phyloP scores from a whole-genome alignment of 306 rosid species.

The Ziziphus jujuba region DNA sequence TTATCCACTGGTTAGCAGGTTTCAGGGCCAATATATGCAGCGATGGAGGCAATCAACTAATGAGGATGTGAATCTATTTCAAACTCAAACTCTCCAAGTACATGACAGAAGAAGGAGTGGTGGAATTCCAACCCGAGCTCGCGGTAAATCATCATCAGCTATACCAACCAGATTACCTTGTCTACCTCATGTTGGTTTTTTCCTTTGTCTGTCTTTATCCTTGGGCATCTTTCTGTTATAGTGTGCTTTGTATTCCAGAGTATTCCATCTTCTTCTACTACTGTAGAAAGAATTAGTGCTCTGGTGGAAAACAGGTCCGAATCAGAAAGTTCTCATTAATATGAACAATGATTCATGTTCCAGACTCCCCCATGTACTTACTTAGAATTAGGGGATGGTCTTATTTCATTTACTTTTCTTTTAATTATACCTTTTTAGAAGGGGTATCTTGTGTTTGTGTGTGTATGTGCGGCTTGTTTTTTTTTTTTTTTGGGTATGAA shows the following conservation, averaged over 20 bases:
- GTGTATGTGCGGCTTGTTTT: no score
- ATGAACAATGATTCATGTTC: no score
- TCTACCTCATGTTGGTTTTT: conserved; percentile 4
- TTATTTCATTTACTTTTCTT: no score
- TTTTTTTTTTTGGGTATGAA: no score
- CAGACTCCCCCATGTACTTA: no score
- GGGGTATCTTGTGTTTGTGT: no score
- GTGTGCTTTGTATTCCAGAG: neutral
- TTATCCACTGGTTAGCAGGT: neutral
- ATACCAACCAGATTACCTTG: conserved; percentile 5
- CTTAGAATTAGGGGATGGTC: no score
- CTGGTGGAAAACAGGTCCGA: neutral
- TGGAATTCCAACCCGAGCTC: neutral
- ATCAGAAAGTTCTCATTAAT: no score
- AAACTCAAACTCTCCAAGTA: conserved; percentile 22
- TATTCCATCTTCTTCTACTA: neutral
- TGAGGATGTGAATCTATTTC: neutral
- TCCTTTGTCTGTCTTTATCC: conserved; percentile 1
- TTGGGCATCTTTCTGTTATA: conserved; percentile 5
- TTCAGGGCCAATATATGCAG: conserved; percentile 3
- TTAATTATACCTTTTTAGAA: no score
- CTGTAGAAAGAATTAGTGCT: neutral
- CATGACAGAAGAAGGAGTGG: conserved; percentile 7
- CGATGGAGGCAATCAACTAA: neutral
- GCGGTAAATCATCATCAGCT: conserved; percentile 15